Conservation (phyloP, 495 filamentous ascomycete species). For the Trichocladium antarcticum region DNA sequence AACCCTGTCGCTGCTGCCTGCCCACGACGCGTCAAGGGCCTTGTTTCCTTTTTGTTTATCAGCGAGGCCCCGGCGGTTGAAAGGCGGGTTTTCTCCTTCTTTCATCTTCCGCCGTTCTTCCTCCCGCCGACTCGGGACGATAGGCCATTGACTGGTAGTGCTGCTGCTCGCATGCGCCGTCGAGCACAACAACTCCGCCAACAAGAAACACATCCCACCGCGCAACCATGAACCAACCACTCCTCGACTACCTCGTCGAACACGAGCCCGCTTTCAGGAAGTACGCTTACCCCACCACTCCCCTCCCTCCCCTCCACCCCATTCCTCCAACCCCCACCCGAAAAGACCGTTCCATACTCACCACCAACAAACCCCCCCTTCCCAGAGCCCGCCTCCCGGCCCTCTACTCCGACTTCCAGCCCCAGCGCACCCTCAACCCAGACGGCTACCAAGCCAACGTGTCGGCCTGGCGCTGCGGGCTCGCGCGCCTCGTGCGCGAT, state of each 20-base stretch:
- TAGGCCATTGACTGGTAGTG: too few relatives aligned
- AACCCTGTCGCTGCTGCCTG: slow-evolving; percentile 3
- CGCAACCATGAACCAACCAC: slow-evolving; percentile 9
- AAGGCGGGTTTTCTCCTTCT: too few relatives aligned
- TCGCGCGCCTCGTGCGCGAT: slow-evolving; percentile 53
- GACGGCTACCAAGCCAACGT: slow-evolving; percentile 84
- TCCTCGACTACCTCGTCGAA: slow-evolving; percentile 37
- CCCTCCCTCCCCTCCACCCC: neutral
- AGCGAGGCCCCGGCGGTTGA: too few relatives aligned
- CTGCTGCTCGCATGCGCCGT: neutral
- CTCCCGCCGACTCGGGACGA: too few relatives aligned
- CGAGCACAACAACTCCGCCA: neutral
- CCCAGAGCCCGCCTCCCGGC: slow-evolving; percentile 71
- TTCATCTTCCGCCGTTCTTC: neutral
- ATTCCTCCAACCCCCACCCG: neutral
- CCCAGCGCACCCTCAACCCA: slow-evolving; percentile 70
- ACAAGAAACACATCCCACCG: neutral
- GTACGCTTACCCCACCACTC: slow-evolving; percentile 18
- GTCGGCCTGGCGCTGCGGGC: slow-evolving; percentile 66
- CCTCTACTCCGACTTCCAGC: slow-evolving; percentile 85
- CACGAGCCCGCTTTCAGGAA: slow-evolving; percentile 37
- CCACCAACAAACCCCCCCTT: slow-evolving; percentile 3
- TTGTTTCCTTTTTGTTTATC: neutral
- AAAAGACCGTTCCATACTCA: neutral
- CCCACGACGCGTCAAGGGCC: neutral